Evolutionary conservation across 176 grass and related monocot genomes (phyloP), one percentile per base, ranked within the genome.

Genomic region (Tillandsia leiboldiana): DNA sequence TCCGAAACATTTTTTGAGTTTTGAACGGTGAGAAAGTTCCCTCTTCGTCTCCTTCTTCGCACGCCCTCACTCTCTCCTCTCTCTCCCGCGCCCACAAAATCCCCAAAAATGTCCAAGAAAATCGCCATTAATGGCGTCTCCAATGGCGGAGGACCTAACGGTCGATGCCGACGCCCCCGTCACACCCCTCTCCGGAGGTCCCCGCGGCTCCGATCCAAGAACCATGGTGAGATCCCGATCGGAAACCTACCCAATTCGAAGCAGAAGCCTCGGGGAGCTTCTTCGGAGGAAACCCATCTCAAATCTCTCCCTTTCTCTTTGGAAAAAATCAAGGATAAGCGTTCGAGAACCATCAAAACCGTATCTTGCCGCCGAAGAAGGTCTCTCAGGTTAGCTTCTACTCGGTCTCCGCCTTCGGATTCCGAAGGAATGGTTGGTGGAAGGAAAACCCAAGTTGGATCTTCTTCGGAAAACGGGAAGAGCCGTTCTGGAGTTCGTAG

Each of bases 351-450:
- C 42, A 57, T 59, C 18, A 63, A 67, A 53, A 47, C 12, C 48
- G 26, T 28, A 73, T 28, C 67, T 52, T 68, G 72, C 78, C 75
- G 53, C 75, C 76, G 68, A 83, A 86, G 66, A 81, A 51, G 66
- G 69, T 50, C 50, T 69, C 23, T 0, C 24, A 50, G 51, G 66
- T 10, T 27, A 58, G 59, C 64, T 3, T 11, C 1, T 24, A 33
- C 24, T 8, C 68, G 72, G 54, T 64, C 64, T 57, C 58, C 9
- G 7, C 14, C 57, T 24, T 17, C 62, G 59, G 51, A 61, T 65
- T 49, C 9, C 65, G 56, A 51, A 66, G 65, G 75, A 65, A 73
- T 51, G 51, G 23, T 65, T 2, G n/a, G 17, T 26, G 65, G 59
- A 57, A 49, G 74, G 51, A 77, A 22, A 63, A 73, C 33, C 33